phyloP scores from a whole-genome alignment of 306 rosid species.

The Gastrolobium villosum region DNA sequence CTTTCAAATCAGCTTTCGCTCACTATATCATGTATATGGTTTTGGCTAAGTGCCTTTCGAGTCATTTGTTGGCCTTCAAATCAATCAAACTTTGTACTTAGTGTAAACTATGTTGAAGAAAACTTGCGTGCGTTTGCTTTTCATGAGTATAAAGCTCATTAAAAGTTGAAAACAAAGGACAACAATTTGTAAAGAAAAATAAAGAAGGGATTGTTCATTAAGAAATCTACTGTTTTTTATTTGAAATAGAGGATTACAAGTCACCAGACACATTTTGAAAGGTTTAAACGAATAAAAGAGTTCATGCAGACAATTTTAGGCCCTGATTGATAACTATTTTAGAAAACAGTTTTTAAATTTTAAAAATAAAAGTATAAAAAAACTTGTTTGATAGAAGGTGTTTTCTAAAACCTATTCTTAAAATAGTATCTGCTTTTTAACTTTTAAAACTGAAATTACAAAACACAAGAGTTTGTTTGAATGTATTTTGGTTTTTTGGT shows the following conservation, averaged over 20 bases:
- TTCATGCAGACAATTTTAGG: constrained; percentile 7
- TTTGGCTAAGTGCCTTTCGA: constrained; percentile 22
- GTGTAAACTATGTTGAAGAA: neutral
- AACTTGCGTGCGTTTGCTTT: neutral
- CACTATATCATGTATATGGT: neutral
- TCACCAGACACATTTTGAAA: constrained; percentile 35
- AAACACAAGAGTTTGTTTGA: too few species aligned
- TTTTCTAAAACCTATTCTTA: too few species aligned
- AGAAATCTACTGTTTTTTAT: neutral
- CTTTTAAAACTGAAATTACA: too few species aligned
- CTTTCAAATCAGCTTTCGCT: neutral
- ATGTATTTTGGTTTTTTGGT: too few species aligned
- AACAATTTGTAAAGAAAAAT: neutral
- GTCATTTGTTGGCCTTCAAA: constrained; percentile 22
- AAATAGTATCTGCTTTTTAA: too few species aligned
- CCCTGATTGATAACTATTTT: too few species aligned
- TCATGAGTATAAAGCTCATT: neutral
- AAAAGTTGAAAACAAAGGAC: neutral
- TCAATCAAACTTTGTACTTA: neutral
- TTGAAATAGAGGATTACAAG: constrained; percentile 20
- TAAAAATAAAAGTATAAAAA: too few species aligned
- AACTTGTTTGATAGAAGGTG: too few species aligned
- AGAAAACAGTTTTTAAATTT: too few species aligned
- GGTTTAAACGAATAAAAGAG: constrained; percentile 12
- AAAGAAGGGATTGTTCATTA: neutral